These are phyloP conservation scores for Phaeosphaeriaceae sp. DNA, from an alignment of 2,329 filamentous ascomycete species.

Conservation along the genomic window DNA sequence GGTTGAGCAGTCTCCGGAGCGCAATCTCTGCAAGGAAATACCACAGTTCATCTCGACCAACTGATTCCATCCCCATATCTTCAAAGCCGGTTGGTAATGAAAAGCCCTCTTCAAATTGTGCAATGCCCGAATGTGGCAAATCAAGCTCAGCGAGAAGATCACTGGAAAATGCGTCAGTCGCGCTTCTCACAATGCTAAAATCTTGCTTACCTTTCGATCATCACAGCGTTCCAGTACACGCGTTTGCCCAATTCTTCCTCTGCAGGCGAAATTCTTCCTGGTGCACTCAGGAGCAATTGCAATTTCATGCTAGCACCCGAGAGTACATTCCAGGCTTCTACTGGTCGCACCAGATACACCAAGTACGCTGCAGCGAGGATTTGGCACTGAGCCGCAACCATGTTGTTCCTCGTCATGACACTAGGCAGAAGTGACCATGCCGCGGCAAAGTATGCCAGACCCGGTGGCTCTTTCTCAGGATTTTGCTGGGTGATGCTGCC, in stretches of 20 bases:
- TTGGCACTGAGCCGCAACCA: conserved; percentile 81
- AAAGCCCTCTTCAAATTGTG: conserved; percentile 82
- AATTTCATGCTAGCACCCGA: conserved; percentile 83
- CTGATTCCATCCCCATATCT: conserved; percentile 69
- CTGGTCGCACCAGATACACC: conserved; percentile 80
- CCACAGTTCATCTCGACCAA: conserved; percentile 81
- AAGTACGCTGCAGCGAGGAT: conserved; percentile 82
- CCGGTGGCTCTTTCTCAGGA: conserved; percentile 74
- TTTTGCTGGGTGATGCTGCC: conserved; percentile 79
- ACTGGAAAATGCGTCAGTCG: conserved; percentile 28
- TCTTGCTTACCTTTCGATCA: conserved; percentile 69
- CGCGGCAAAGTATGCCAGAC: conserved; percentile 80
- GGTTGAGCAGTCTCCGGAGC: conserved; percentile 76
- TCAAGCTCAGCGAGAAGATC: conserved; percentile 82
- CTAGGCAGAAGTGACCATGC: conserved; percentile 80
- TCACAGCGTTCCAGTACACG: conserved; percentile 83
- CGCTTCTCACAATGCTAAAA: not conserved
- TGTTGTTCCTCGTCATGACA: conserved; percentile 81
- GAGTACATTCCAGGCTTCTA: conserved; percentile 83
- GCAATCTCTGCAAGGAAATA: conserved; percentile 88
- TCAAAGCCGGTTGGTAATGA: conserved; percentile 81
- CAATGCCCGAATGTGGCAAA: conserved; percentile 82
- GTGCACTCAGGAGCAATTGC: conserved; percentile 78
- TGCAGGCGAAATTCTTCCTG: conserved; percentile 72
- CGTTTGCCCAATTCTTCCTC: conserved; percentile 78